phyloP scores from a whole-genome alignment of 73 alveolate species.

The Tetrahymena thermophila region DNA sequence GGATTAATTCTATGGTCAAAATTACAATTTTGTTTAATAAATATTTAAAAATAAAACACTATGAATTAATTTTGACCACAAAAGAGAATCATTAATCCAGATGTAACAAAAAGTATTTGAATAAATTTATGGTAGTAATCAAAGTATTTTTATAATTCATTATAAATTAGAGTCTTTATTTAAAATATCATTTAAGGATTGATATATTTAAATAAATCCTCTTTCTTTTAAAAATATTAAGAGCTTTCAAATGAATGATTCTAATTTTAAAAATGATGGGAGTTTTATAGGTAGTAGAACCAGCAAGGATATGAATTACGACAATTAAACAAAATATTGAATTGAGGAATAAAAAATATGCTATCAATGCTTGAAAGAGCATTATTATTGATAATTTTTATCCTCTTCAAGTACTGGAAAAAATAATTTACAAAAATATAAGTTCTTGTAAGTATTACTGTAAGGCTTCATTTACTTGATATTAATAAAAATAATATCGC shows the following conservation, averaged over 20 bases:
- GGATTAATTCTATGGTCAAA: not conserved
- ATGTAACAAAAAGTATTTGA: no score
- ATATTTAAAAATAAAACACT: not conserved
- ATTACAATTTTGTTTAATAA: no score
- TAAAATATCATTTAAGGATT: no score
- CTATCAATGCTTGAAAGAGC: not conserved
- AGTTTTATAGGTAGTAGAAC: not conserved
- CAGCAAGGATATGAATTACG: not conserved
- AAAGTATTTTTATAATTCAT: no score
- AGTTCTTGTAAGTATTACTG: not conserved
- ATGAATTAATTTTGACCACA: not conserved
- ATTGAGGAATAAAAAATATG: not conserved
- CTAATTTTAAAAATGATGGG: not conserved
- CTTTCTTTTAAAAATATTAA: not conserved
- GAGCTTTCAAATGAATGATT: not conserved
- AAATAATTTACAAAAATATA: no score
- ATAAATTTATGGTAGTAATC: not conserved
- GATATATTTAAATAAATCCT: not conserved
- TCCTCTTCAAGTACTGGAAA: not conserved
- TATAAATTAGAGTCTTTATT: not conserved
- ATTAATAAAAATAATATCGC: not conserved
- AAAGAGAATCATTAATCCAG: not conserved
- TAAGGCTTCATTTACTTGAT: not conserved
- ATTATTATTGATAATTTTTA: no score
- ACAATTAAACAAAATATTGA: no score